Percentiles rank a stretch among this genome's conserved stretches.
These are phyloP conservation scores for Helianthus annuus DNA, from an alignment of 129 eudicot species.

Conservation along the genomic window HanXRQr2.0-SUNRISE NC_035446.2:119096891-119097390, in stretches of 20 bases:
- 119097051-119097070: conserved; percentile 79
- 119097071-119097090: conserved; percentile 68
- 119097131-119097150: conserved; percentile 43
- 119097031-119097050: conserved; percentile 64
- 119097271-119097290: conserved; percentile 70
- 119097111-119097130: conserved; percentile 76
- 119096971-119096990: conserved; percentile 43
- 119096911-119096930: conserved; percentile 62
- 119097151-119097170: background rate
- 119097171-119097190: background rate
- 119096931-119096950: conserved; percentile 62
- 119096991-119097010: conserved; percentile 48
- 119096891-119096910: conserved; percentile 32
- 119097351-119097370: conserved; percentile 81
- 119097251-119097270: conserved; percentile 52
- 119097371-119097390: conserved; percentile 83
- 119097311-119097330: conserved; percentile 60
- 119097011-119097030: conserved; percentile 59
- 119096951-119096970: conserved; percentile 45
- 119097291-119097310: conserved; percentile 75
- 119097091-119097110: conserved; percentile 54
- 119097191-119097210: background rate
- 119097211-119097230: background rate
- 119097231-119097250: background rate
- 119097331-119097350: conserved; percentile 63